Evolutionary conservation across 1,139 yeast genomes (phyloP).

Genomic region (Geotrichum restrictum): DNA sequence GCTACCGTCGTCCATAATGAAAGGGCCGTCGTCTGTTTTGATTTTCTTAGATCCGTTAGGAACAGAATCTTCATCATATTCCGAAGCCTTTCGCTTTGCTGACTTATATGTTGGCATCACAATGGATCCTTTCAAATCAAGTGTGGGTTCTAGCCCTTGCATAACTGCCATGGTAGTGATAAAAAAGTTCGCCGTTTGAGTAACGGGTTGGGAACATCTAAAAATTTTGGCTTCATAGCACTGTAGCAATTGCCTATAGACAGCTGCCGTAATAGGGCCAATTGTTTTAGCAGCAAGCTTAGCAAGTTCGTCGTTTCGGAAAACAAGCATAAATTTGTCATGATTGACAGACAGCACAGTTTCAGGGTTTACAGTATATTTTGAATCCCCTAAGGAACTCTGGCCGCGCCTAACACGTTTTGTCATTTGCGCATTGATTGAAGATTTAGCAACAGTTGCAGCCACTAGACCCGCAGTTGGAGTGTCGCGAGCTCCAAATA

Average conservation of each 20-base stretch:
- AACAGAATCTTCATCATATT: slow-evolving; percentile 12
- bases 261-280: slow-evolving; percentile 63
- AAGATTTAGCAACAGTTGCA: slow-evolving; percentile 12
- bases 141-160: slow-evolving; percentile 30
- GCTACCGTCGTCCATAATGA: slow-evolving; percentile 25
- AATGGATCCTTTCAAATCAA: slow-evolving; percentile 32
- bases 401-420: slow-evolving; percentile 14
- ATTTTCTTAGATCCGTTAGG: slow-evolving; percentile 15
- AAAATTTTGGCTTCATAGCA: slow-evolving; percentile 48
- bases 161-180: slow-evolving; percentile 38
- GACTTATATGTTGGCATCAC: slow-evolving; percentile 14
- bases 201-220: slow-evolving; percentile 31
- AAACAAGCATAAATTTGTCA: slow-evolving; percentile 60
- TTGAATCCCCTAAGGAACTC: slow-evolving; percentile 11
- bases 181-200: slow-evolving; percentile 31
- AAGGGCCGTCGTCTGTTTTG: slow-evolving; percentile 20
- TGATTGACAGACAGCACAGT: slow-evolving; percentile 62
- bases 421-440: slow-evolving; percentile 33
- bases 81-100: slow-evolving; percentile 10
- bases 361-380: slow-evolving; percentile 29
- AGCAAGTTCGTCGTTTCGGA: slow-evolving; percentile 61
- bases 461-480: slow-evolving; percentile 27
- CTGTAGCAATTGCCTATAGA: slow-evolving; percentile 58
- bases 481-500: slow-evolving; percentile 36
- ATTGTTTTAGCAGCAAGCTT: slow-evolving; percentile 63